Conservation (phyloP, 352 stramenopile species). For the Thalassiosira hispida region DNA sequence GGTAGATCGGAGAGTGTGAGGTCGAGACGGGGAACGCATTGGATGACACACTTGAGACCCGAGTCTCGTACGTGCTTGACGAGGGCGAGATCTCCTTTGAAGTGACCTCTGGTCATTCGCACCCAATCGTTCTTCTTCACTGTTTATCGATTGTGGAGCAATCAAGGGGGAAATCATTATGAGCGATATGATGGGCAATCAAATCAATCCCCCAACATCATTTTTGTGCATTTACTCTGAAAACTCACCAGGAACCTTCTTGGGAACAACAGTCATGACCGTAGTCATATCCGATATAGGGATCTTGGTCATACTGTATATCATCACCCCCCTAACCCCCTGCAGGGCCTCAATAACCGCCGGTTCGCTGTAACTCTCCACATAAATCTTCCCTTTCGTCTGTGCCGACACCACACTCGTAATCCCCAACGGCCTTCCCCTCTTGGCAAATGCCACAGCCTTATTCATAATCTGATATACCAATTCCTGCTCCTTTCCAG, state of each 20-base stretch:
- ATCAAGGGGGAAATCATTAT: not conserved
- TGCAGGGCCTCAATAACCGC: slow-evolving; percentile 83
- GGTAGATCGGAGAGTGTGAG: slow-evolving; percentile 70
- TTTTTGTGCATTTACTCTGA: not conserved
- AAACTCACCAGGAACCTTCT: slow-evolving; percentile 81
- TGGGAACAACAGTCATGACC: slow-evolving; percentile 83
- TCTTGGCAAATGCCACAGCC: slow-evolving; percentile 75
- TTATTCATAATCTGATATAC: slow-evolving; percentile 88
- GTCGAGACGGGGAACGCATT: slow-evolving; percentile 84
- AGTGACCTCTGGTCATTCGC: slow-evolving; percentile 81
- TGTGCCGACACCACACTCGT: slow-evolving; percentile 77
- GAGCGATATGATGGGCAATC: not conserved
- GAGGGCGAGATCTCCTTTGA: slow-evolving; percentile 86
- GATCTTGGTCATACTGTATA: slow-evolving; percentile 81
- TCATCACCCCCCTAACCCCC: slow-evolving; percentile 80
- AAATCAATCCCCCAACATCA: too few relatives aligned
- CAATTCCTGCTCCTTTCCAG: slow-evolving; percentile 83
- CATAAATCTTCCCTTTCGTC: slow-evolving; percentile 85
- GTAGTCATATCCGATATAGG: slow-evolving; percentile 86
- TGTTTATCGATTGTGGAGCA: slow-evolving; percentile 20
- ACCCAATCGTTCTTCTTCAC: slow-evolving; percentile 88
- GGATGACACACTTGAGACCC: slow-evolving; percentile 82
- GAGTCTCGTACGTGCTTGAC: slow-evolving; percentile 83
- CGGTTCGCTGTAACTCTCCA: slow-evolving; percentile 85
- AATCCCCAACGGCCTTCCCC: slow-evolving; percentile 81